Percentiles rank a stretch among this genome's conserved stretches.
These are phyloP conservation scores for Patellaria atrata DNA, from an alignment of 495 filamentous ascomycete species.

Conservation along the genomic window DNA sequence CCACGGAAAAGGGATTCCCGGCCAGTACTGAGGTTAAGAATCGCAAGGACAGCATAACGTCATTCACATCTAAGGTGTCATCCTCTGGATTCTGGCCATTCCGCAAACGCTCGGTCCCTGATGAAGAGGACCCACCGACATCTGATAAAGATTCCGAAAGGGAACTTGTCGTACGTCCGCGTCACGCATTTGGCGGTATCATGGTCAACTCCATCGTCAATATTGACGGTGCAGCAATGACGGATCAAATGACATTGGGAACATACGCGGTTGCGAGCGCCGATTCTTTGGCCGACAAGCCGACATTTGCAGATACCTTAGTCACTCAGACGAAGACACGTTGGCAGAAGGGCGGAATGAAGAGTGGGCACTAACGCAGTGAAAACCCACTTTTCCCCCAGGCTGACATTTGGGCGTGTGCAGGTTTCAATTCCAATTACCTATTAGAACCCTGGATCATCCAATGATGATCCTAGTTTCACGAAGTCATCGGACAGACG, in stretches of 20 bases:
- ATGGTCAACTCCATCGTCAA: conserved; percentile 30
- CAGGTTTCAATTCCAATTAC: no score
- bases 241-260: conserved; percentile 15
- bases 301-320: conserved; percentile 27
- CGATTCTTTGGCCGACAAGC: conserved; percentile 17
- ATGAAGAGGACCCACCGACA: conserved; percentile 11
- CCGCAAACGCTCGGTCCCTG: background rate
- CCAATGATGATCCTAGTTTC: no score
- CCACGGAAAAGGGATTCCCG: conserved; percentile 24
- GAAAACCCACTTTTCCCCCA: no score
- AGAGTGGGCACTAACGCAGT: no score
- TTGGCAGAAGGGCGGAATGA: no score
- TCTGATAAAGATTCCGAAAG: conserved; percentile 38
- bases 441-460: no score
- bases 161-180: conserved; percentile 5
- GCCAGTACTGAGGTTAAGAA: conserved; percentile 11
- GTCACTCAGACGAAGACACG: no score
- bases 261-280: conserved; percentile 12
- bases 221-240: conserved; percentile 8
- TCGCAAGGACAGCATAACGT: no score
- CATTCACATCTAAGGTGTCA: no score
- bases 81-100: conserved; percentile 5
- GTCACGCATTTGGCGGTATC: conserved; percentile 26
- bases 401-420: no score
- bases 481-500: no score